Evolutionary conservation across 1,139 yeast genomes (phyloP).

Genomic region (Ashbya aceris): DNA sequence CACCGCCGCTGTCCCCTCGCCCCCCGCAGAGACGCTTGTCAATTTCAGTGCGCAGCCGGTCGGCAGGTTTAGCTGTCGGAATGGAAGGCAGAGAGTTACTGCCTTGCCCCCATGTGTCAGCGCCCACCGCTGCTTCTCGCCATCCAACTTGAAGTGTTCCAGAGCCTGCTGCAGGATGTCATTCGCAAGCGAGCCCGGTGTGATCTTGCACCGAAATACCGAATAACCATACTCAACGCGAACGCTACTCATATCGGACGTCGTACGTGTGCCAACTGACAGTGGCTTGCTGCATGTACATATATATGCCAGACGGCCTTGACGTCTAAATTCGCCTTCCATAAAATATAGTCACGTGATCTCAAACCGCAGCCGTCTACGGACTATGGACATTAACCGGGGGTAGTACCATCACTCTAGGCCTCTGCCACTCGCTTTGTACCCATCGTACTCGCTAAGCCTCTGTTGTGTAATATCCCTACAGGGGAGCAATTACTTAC

Average conservation of each 20-base stretch:
- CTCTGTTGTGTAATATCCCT: no score
- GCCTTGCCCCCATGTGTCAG: constrained; percentile 20
- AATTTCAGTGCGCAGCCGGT: constrained; percentile 29
- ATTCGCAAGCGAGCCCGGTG: constrained; percentile 17
- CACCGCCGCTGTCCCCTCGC: constrained; percentile 5
- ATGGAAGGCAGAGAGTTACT: constrained; percentile 26
- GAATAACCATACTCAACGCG: constrained; percentile 17
- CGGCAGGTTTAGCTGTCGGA: constrained; percentile 30
- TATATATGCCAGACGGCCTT: no score
- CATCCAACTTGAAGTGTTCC: constrained; percentile 13
- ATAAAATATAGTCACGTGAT: no score
- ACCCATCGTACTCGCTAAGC: no score
- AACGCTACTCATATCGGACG: not conserved
- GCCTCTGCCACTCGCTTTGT: no score
- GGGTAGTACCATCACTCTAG: no score
- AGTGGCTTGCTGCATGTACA: no score
- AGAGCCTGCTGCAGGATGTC: constrained; percentile 17
- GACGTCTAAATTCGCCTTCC: no score
- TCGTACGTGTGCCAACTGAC: no score
- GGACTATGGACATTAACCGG: no score
- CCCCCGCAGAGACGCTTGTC: constrained; percentile 1
- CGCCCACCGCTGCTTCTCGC: constrained; percentile 10
- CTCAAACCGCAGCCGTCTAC: no score
- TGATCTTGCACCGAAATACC: constrained; percentile 16
- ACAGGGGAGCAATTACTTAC: no score